Percentiles rank a stretch among this genome's conserved stretches.
phyloP scores from a whole-genome alignment of 2,329 filamentous ascomycete species.

The Claviceps fusiformis region DNA sequence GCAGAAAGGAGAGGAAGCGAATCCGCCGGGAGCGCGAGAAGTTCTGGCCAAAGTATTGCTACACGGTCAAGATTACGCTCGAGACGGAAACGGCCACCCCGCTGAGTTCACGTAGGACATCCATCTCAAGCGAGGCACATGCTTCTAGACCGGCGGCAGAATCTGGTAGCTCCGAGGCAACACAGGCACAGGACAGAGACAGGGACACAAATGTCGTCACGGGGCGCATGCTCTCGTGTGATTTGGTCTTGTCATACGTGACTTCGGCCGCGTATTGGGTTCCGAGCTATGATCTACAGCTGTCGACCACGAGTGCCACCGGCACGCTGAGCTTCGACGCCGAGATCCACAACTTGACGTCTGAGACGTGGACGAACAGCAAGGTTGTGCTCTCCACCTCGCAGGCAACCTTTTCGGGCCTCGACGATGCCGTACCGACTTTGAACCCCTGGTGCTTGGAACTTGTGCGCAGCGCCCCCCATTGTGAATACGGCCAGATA shows the following conservation, averaged over 20 bases:
- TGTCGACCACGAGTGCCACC: constrained; percentile 41
- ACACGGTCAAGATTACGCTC: constrained; percentile 33
- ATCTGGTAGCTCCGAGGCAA: constrained; percentile 7
- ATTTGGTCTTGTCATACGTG: constrained; percentile 45
- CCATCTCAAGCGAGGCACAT: constrained; percentile 37
- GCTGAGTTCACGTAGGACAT: constrained; percentile 33
- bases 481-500: constrained; percentile 9
- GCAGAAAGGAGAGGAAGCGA: constrained; percentile 27
- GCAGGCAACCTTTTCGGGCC: constrained; percentile 41
- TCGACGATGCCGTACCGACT: constrained; percentile 40
- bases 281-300: constrained; percentile 47
- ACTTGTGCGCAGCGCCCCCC: constrained; percentile 19
- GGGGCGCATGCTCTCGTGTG: constrained; percentile 16
- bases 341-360: constrained; percentile 46
- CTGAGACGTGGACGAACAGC: constrained; percentile 49
- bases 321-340: constrained; percentile 48
- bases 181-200: constrained; percentile 1
- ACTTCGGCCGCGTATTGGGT: constrained; percentile 44
- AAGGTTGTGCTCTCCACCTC: constrained; percentile 50
- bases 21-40: constrained; percentile 27
- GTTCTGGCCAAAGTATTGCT: constrained; percentile 36
- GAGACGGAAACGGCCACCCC: constrained; percentile 30
- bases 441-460: constrained; percentile 45
- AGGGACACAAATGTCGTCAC: constrained; percentile 4
- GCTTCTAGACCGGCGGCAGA: constrained; percentile 21